Evolutionary conservation across 257 asterid species (phyloP).

Genomic region (Solanum boliviense): DNA sequence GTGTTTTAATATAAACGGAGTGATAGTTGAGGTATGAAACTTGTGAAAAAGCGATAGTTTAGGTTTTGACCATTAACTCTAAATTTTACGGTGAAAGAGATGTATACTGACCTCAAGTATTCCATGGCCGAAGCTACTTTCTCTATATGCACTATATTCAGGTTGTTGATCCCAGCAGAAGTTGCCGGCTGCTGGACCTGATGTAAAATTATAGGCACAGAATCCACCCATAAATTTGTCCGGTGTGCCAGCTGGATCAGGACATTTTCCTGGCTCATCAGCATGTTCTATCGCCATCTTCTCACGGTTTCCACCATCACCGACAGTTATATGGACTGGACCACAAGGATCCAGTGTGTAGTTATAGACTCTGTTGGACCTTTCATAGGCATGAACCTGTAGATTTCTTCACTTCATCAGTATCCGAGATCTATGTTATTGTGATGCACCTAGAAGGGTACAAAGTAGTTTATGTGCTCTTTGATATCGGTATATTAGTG

Average conservation of each 20-base stretch:
- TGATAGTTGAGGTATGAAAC: not conserved
- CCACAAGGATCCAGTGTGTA: conserved; percentile 84
- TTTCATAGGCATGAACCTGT: conserved; percentile 94
- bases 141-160: conserved; percentile 83
- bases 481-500: not conserved
- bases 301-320: conserved; percentile 93
- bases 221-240: conserved; percentile 76
- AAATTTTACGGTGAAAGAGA: not conserved
- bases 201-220: conserved; percentile 69
- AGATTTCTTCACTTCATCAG: not conserved
- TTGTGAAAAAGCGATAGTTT: not conserved
- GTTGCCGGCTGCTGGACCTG: conserved; percentile 84
- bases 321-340: conserved; percentile 66
- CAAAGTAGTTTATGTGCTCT: not conserved
- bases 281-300: conserved; percentile 67
- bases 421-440: not conserved
- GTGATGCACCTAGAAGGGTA: not conserved
- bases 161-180: conserved; percentile 95
- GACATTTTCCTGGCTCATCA: conserved; percentile 71
- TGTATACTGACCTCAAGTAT: conserved; percentile 53
- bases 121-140: conserved; percentile 92
- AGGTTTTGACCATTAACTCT: not conserved
- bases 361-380: conserved; percentile 88
- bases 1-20: not conserved
- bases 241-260: conserved; percentile 62